Conservation (phyloP, 148 eudicot genomes). For the Nyssa sinensis region DNA sequence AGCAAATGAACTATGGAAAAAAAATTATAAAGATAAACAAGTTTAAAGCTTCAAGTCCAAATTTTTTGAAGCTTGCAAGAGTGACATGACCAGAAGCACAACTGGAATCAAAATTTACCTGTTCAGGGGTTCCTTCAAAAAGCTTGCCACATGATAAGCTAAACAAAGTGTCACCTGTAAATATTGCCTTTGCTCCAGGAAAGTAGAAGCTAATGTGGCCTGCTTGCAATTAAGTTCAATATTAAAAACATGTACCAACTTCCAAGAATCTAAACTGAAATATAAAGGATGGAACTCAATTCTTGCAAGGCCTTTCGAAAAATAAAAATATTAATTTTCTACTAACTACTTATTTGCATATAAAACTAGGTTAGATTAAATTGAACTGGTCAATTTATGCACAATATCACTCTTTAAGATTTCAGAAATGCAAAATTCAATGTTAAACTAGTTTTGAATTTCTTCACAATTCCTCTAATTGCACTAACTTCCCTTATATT, state of each 20-base stretch:
- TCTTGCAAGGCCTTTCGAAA: background rate
- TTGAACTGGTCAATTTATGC: background rate
- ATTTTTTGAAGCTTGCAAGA: background rate
- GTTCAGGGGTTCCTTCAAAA: constrained; percentile 81
- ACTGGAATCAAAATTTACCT: constrained; percentile 41
- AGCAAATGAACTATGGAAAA: background rate
- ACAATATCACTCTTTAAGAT: background rate
- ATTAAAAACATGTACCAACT: background rate
- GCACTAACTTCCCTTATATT: background rate
- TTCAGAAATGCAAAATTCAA: background rate
- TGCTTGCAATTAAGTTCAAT: constrained; percentile 24
- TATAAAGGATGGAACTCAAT: background rate
- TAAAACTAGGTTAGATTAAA: background rate
- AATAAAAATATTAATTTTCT: background rate
- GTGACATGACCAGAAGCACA: background rate
- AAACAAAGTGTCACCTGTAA: constrained; percentile 86
- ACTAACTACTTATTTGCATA: background rate
- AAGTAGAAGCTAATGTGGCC: constrained; percentile 89
- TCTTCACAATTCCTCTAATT: background rate
- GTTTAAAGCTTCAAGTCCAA: background rate
- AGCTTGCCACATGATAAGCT: constrained; percentile 92
- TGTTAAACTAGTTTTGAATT: background rate
- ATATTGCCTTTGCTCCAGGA: constrained; percentile 69
- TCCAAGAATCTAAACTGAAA: background rate
- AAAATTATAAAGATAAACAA: too few relatives aligned